Evolutionary conservation across 2,329 filamentous ascomycete species (phyloP).

Genomic region (Sporothrix dimorphospora): DNA sequence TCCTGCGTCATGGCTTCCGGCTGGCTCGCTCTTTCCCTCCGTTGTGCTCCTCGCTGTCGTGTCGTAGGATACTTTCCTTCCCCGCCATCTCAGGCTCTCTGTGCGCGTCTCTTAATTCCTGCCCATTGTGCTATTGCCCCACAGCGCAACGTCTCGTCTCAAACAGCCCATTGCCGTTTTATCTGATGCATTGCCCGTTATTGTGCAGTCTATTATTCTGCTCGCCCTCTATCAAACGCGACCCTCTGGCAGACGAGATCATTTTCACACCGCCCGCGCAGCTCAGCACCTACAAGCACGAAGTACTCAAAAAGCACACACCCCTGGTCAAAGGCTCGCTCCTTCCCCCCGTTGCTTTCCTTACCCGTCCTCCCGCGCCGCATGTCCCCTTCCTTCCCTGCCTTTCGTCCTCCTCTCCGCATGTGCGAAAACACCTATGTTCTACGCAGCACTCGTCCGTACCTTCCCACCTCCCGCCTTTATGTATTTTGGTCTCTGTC

Average conservation of each 20-base stretch:
- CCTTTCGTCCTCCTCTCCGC: background rate
- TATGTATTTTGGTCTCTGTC: background rate
- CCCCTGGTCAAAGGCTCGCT: slow-evolving; percentile 9
- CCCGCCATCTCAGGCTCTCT: background rate
- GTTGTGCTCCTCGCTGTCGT: too few species aligned
- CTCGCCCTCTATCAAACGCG: background rate
- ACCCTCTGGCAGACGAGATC: background rate
- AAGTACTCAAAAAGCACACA: background rate
- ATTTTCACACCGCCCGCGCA: background rate
- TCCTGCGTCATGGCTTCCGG: background rate
- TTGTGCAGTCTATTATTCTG: background rate
- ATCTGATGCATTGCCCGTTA: background rate
- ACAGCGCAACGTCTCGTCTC: background rate
- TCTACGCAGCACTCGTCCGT: background rate
- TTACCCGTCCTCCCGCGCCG: slow-evolving; percentile 3
- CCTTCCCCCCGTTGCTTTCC: slow-evolving; percentile 2
- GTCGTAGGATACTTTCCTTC: background rate
- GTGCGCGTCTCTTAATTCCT: background rate
- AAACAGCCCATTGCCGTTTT: background rate
- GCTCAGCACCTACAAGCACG: too few species aligned
- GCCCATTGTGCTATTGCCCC: background rate
- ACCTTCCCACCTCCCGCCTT: slow-evolving; percentile 23
- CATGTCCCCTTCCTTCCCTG: slow-evolving; percentile 4
- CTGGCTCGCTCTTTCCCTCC: background rate
- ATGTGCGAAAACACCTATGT: background rate